Conservation (phyloP, 768 basidiomycete species). For the Calocybe indica region DNA sequence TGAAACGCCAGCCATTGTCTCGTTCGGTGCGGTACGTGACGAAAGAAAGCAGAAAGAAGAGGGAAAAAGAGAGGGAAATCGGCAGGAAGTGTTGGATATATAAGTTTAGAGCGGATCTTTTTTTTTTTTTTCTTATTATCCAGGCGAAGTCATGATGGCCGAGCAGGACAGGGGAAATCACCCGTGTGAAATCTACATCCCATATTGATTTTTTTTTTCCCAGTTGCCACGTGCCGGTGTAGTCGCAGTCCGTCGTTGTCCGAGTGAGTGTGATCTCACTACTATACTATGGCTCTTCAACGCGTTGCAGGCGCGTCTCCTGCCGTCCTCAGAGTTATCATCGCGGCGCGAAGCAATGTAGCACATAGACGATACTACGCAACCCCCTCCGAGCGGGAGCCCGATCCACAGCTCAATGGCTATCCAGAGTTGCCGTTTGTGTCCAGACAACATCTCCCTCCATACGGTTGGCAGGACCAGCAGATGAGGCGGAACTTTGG, state of each 20-base stretch:
- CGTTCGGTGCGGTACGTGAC: slow-evolving; percentile 4
- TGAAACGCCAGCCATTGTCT: slow-evolving; percentile 15
- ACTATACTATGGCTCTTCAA: slow-evolving; percentile 32
- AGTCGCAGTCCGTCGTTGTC: slow-evolving; percentile 7
- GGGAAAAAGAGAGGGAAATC: slow-evolving; percentile 7
- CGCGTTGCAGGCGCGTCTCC: slow-evolving; percentile 29
- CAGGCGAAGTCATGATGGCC: slow-evolving; percentile 18
- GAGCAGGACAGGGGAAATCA: slow-evolving; percentile 6
- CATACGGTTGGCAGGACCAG: slow-evolving; percentile 70
- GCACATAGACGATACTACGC: slow-evolving; percentile 19
- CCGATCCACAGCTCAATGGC: slow-evolving; percentile 64
- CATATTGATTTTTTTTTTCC: slow-evolving; percentile 7
- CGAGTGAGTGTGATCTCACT: slow-evolving; percentile 5
- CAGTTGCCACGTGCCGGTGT: slow-evolving; percentile 8
- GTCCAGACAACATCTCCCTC: slow-evolving; percentile 56
- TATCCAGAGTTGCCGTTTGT: slow-evolving; percentile 69
- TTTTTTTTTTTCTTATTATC: slow-evolving; percentile 34
- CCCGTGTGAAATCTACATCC: slow-evolving; percentile 3
- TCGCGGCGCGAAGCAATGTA: slow-evolving; percentile 5
- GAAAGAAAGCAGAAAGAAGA: slow-evolving; percentile 10
- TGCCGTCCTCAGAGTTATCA: slow-evolving; percentile 16
- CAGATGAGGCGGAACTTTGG: slow-evolving; percentile 78
- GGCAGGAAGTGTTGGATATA: not conserved
- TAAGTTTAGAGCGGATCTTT: slow-evolving; percentile 34
- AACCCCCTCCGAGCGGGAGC: slow-evolving; percentile 16